phyloP scores from a whole-genome alignment of 495 filamentous ascomycete genomes.

The Pyrenula massariospora region DNA sequence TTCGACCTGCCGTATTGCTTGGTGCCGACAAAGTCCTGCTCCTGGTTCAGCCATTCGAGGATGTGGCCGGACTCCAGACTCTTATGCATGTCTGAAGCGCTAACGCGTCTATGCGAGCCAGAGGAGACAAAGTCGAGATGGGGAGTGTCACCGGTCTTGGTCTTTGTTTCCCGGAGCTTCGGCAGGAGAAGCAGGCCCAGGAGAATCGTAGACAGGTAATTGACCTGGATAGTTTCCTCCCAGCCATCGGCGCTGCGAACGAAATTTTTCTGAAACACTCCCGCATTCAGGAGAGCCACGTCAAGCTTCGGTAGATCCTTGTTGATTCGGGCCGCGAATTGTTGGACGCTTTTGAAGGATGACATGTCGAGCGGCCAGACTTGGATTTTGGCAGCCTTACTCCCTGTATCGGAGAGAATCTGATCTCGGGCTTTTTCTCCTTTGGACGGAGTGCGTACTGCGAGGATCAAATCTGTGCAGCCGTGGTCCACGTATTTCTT shows the following conservation, averaged over 20 bases:
- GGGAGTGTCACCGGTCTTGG: conserved; percentile 9
- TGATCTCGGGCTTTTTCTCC: conserved; percentile 31
- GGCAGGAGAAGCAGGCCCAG: conserved; percentile 45
- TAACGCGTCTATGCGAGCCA: conserved; percentile 27
- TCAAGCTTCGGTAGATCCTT: conserved; percentile 25
- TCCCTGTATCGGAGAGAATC: conserved; percentile 24
- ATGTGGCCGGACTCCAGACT: conserved; percentile 8
- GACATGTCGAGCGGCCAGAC: conserved; percentile 45
- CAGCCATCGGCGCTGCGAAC: conserved; percentile 28
- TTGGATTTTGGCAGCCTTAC: conserved; percentile 27
- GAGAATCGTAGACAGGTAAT: conserved; percentile 44
- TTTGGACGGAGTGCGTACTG: conserved; percentile 27
- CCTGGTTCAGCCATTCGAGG: conserved; percentile 22
- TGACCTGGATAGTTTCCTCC: conserved; percentile 47
- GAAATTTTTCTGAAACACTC: conserved; percentile 13
- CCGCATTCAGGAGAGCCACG: conserved; percentile 34
- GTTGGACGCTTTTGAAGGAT: conserved; percentile 34
- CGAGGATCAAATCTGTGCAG: conserved; percentile 28
- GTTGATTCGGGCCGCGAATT: conserved; percentile 29
- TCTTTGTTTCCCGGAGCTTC: conserved; percentile 17
- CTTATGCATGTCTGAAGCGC: conserved; percentile 19
- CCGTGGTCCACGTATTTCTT: conserved; percentile 32
- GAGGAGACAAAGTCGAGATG: conserved; percentile 31
- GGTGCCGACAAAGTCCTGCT: conserved; percentile 14
- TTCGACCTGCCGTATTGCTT: conserved; percentile 36